Base-by-base conservation (phyloP, 2,329 filamentous ascomycete genomes). In the Capronia epimyces region DNA sequence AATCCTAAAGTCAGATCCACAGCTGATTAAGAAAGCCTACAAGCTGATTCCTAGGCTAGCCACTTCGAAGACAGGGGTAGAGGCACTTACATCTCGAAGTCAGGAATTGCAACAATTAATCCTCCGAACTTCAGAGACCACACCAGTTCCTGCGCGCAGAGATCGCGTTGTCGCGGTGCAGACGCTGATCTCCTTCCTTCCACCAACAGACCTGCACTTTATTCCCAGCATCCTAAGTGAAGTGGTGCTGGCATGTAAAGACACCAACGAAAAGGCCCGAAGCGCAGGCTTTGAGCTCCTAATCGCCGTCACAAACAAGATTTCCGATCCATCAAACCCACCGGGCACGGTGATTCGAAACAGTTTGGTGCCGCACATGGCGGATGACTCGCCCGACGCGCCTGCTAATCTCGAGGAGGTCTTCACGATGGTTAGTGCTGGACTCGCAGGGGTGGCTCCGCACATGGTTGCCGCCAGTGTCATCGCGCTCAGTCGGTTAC, bases 381-480 rank as follows among this genome's bases (percentile, higher is more conserved):
- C 88, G 2, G 73, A 80, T 42, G 83, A 94, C 66, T 86, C 89
- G 0, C 84, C 87, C 2, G 75, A 83, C 25, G 89, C 85, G 3
- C 76, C 80, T 2, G 91, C 93, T 16, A 90, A 80, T 36, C 80
- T 98, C 31, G 91, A 97, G 64, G 93, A 97, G 69, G 97, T 89
- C 71, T 88, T 97, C 73, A 96, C 91, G 49, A 98, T 98, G 93
- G 87, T 97, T 24, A 95, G 88, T 60, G 93, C 93, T 43, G 93
- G 93, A 71, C 79, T 98, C 46, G 93, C 91, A 1, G 91, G 90
- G 50, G 86, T 84, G 62, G 91, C 89, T 9, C 90, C 93, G 25
- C 91, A 97, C 72, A 96, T 97, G 89, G 90, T 97, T 56, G 95
- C 89, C 5, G 93, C 93, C 0, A 89, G 88, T n/a, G 90, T 98